Percentiles rank a stretch among this genome's conserved stretches.
Conservation (phyloP, 768 basidiomycete species). For the Boletus patriciae region DNA sequence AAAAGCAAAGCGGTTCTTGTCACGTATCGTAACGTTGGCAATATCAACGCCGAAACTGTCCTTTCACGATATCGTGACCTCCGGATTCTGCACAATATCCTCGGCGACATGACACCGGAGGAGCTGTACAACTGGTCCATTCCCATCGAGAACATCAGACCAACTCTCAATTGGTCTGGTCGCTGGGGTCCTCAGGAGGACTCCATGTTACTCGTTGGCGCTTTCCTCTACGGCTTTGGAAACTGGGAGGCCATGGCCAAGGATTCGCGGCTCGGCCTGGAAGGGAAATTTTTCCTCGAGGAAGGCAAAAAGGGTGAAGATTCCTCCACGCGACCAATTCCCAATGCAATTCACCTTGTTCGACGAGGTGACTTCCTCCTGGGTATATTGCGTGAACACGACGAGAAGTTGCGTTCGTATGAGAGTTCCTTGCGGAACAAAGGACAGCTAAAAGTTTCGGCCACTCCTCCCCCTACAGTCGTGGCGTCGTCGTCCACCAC, state of each 20-base stretch:
- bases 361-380: slow-evolving; percentile 94
- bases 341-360: slow-evolving; percentile 97
- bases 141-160: slow-evolving; percentile 90
- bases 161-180: slow-evolving; percentile 95
- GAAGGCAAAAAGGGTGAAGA: slow-evolving; percentile 96
- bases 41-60: slow-evolving; percentile 97
- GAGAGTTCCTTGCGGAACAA: slow-evolving; percentile 75
- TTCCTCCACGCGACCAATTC: slow-evolving; percentile 80
- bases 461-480: slow-evolving; percentile 72
- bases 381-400: slow-evolving; percentile 78
- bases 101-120: slow-evolving; percentile 57
- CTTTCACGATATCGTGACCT: slow-evolving; percentile 88
- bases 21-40: slow-evolving; percentile 82
- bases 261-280: slow-evolving; percentile 77
- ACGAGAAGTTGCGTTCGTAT: slow-evolving; percentile 88
- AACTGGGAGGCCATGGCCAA: slow-evolving; percentile 96
- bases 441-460: slow-evolving; percentile 67
- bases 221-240: slow-evolving; percentile 91
- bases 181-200: slow-evolving; percentile 93
- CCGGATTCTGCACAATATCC: slow-evolving; percentile 79
- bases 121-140: slow-evolving; percentile 83
- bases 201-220: slow-evolving; percentile 91
- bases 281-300: slow-evolving; percentile 96
- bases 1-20: slow-evolving; percentile 98
- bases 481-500: slow-evolving; percentile 63